These are phyloP conservation scores for Penicilliopsis zonata DNA, from an alignment of 495 filamentous ascomycete species.

Conservation along the genomic window DNA sequence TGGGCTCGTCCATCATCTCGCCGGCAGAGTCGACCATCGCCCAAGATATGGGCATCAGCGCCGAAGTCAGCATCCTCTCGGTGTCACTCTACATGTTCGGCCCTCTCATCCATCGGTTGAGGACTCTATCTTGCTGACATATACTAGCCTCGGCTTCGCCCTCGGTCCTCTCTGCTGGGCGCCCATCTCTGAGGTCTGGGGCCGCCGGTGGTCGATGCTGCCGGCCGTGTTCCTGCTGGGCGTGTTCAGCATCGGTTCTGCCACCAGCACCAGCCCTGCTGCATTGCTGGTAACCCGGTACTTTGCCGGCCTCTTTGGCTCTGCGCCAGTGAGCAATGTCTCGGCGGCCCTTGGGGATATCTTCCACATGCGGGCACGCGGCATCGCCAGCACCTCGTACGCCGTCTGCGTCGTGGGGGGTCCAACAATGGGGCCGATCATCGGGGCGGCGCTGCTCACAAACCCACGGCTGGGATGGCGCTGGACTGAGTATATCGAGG, in stretches of 20 bases:
- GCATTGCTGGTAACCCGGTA: slow-evolving; percentile 31
- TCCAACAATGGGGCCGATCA: slow-evolving; percentile 31
- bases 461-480: slow-evolving; percentile 27
- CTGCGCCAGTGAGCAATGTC: slow-evolving; percentile 32
- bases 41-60: too few relatives aligned
- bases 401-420: slow-evolving; percentile 29
- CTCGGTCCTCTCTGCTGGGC: slow-evolving; percentile 25
- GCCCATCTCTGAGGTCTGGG: slow-evolving; percentile 32
- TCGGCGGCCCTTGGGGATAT: slow-evolving; percentile 39
- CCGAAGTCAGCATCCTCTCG: too few relatives aligned
- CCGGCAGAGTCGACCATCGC: too few relatives aligned
- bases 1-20: too few relatives aligned
- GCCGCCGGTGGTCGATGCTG: slow-evolving; percentile 25
- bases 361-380: slow-evolving; percentile 18
- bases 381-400: slow-evolving; percentile 30
- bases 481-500: slow-evolving; percentile 28
- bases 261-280: slow-evolving; percentile 19
- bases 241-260: slow-evolving; percentile 32
- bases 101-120: too few relatives aligned
- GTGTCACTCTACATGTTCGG: too few relatives aligned
- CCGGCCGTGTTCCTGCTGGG: slow-evolving; percentile 32
- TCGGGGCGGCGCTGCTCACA: slow-evolving; percentile 31
- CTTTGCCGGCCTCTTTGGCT: slow-evolving; percentile 36
- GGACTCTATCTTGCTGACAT: too few relatives aligned
- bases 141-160: too few relatives aligned